Conservation (phyloP, 495 filamentous ascomycete genomes). For the Penicillium lividum region DNA sequence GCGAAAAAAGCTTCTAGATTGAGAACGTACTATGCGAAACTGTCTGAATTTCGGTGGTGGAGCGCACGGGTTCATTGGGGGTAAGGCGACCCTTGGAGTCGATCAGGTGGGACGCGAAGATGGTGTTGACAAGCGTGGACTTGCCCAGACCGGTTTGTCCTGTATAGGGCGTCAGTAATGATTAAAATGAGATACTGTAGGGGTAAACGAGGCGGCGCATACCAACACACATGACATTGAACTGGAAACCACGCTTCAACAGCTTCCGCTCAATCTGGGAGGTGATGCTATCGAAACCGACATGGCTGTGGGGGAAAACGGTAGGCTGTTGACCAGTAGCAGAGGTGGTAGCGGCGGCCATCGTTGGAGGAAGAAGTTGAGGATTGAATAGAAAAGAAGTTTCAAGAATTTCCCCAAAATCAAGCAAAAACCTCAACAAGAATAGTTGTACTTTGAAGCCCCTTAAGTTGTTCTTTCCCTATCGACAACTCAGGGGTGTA, state of each 20-base stretch:
- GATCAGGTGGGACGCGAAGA: conserved; percentile 99
- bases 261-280: conserved; percentile 98
- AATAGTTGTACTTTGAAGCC: conserved; percentile 18
- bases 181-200: not conserved
- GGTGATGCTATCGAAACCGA: conserved; percentile 99
- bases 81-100: conserved; percentile 94
- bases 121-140: conserved; percentile 99
- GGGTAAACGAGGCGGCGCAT: conserved; percentile 40
- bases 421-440: not conserved
- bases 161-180: conserved; percentile 22
- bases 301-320: conserved; percentile 93
- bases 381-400: conserved; percentile 4
- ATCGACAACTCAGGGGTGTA: conserved; percentile 41
- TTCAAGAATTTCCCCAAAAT: not conserved
- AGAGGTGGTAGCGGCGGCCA: conserved; percentile 54
- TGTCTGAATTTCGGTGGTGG: conserved; percentile 96
- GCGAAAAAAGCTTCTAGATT: not conserved
- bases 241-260: conserved; percentile 98
- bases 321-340: conserved; percentile 50
- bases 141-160: conserved; percentile 99
- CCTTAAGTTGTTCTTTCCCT: conserved; percentile 44
- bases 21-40: conserved; percentile 77
- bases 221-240: conserved; percentile 99
- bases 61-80: conserved; percentile 88
- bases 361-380: conserved; percentile 30